Base-by-base conservation (phyloP, 1,139 yeast genomes). In the Tardiomyces blankii region DNA sequence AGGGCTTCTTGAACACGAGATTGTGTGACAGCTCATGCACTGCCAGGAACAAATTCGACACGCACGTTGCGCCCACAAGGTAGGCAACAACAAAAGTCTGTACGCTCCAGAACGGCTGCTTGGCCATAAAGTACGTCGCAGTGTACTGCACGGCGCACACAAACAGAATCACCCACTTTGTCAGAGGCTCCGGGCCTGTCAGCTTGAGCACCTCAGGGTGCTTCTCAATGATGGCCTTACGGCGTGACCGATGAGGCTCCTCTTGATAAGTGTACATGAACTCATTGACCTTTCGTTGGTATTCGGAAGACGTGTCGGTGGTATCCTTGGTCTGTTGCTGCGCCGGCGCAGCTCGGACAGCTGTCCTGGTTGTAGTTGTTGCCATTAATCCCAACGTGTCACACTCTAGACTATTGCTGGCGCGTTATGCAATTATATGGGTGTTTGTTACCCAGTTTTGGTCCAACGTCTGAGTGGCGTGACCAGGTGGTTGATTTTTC, bases 1-100 rank as follows among this genome's bases (percentile, higher is more conserved):
- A 44, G 62, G 95, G 93, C 54, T 75, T 78, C 57, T 77, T 84
- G 72, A 88, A 88, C n/a, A 84, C 83, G 46, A 88, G 69, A 60
- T 88, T 88, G 63, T 88, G 96, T 25, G 83, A 77, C 46, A 87
- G 69, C 62, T 88, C 96, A 64, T 88, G 96, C 56, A 88, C 86
- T 21, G 95, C 93, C 52, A 88, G 68, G 60, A 87, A 88, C 32
- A 84, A 67, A 55, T 89, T 88, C 59, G 88, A 95, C 60, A 80
- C 82, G 48, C 85, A 75, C 4, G 95, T 85, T 18, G 93, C 96
- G 1, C 96, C 96, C 48, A 88, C 69, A 19, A 82, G 64, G 58
- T 88, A 88, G 2, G 94, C 91, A 19, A 76, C 61, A 0, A 70
- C 56, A 59, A 85, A 63, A 60, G 82, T 84, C 53, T 72, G 72